A percentile compares a stretch with the other conserved stretches of the same genome.
These are phyloP conservation scores for Corrigiola litoralis DNA, from an alignment of 179 eudicot genomes.

Conservation along the genomic window DNA sequence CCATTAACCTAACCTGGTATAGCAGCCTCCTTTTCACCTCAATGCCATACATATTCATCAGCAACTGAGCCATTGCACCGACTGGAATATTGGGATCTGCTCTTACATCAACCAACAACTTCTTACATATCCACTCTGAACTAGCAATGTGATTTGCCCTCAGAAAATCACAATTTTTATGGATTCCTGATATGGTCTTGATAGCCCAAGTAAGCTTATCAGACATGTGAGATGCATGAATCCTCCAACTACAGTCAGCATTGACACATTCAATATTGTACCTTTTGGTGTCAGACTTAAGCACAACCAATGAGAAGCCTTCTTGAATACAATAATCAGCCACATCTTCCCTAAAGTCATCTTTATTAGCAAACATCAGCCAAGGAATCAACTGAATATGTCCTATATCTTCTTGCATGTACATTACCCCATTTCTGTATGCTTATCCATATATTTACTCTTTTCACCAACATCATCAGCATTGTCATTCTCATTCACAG, in stretches of 20 bases:
- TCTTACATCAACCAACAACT: background rate
- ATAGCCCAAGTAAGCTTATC: slow-evolving; percentile 4
- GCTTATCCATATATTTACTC: too few relatives aligned
- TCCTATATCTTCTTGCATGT: too few relatives aligned
- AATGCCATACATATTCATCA: background rate
- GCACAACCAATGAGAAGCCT: background rate
- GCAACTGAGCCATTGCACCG: background rate
- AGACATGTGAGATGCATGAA: background rate
- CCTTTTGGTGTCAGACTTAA: background rate
- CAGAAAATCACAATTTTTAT: background rate
- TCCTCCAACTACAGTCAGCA: background rate
- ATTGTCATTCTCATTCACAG: too few relatives aligned
- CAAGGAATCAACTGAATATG: too few relatives aligned
- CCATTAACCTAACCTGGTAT: background rate
- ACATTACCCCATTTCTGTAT: too few relatives aligned
- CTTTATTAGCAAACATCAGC: background rate
- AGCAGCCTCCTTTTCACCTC: background rate
- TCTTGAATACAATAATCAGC: background rate
- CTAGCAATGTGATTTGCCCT: background rate
- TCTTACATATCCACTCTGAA: background rate
- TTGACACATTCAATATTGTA: background rate
- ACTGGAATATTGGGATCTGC: background rate
- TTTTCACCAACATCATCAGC: too few relatives aligned
- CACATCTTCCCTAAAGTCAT: background rate
- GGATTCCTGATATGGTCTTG: background rate